Percentiles rank a stretch among this genome's conserved stretches.
These are phyloP conservation scores for Conringia planisiliqua DNA, from an alignment of 345 rosid species.

Conservation along the genomic window DNA sequence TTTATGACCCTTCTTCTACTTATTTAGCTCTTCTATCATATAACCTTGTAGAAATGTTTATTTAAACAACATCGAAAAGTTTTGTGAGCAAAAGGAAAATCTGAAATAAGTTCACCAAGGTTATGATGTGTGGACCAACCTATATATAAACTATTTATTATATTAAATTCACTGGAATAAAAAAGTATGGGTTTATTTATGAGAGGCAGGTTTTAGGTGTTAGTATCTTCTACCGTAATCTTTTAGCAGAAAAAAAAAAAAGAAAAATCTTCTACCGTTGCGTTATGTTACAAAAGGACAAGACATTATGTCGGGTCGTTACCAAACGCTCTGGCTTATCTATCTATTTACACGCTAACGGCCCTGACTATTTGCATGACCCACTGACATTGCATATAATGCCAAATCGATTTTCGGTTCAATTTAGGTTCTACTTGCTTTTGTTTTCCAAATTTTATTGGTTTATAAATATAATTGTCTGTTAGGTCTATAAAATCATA, in stretches of 20 bases:
- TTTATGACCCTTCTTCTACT: neutral
- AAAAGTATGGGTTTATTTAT: constrained; percentile 11
- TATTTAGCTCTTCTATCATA: neutral
- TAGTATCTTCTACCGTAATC: neutral
- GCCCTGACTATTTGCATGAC: constrained; percentile 12
- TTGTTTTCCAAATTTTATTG: neutral
- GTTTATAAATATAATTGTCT: neutral
- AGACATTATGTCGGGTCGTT: constrained; percentile 32
- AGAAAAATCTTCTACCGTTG: neutral
- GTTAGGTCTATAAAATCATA: too few species aligned
- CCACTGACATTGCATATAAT: constrained; percentile 19
- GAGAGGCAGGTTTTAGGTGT: constrained; percentile 14
- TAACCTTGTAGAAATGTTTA: neutral
- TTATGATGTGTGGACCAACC: neutral
- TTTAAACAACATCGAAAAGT: neutral
- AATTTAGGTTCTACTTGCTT: neutral
- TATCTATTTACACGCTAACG: constrained; percentile 3
- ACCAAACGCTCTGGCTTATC: constrained; percentile 27
- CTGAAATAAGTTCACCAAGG: neutral
- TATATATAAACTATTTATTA: neutral
- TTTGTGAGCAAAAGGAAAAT: neutral
- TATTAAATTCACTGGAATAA: neutral
- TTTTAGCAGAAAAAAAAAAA: neutral
- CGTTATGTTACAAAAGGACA: constrained; percentile 18
- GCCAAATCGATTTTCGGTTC: constrained; percentile 6